Evolutionary conservation across 169 alveolate species (phyloP).

Genomic region (Eimeria necatrix): DNA sequence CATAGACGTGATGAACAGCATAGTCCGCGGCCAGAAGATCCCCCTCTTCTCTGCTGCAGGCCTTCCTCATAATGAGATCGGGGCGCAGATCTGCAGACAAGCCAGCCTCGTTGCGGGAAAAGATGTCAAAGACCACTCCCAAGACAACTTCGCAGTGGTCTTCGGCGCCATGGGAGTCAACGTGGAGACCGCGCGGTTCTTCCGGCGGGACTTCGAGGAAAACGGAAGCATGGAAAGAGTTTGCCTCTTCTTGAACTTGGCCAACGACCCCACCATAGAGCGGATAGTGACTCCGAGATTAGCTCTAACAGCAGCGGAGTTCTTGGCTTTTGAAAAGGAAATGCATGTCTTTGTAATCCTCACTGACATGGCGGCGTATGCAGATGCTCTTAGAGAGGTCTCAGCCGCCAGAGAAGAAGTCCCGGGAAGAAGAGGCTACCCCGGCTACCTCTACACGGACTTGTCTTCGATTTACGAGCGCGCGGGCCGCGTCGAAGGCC

Average conservation of each 20-base stretch:
- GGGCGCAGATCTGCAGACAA: constrained; percentile 99
- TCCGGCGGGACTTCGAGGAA: constrained; percentile 99
- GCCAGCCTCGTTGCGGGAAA: constrained; percentile 98
- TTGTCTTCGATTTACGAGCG: constrained; percentile 99
- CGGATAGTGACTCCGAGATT: constrained; percentile 98
- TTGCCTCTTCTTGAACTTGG: constrained; percentile 98
- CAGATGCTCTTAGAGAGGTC: constrained; percentile 99
- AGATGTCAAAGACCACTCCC: constrained; percentile 98
- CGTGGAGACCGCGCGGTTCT: constrained; percentile 99
- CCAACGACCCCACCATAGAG: constrained; percentile 99
- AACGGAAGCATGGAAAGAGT: constrained; percentile 99
- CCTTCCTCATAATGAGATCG: constrained; percentile 99
- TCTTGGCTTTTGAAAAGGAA: constrained; percentile 99
- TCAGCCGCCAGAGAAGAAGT: constrained; percentile 99
- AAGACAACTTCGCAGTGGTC: constrained; percentile 99
- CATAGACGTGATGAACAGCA: constrained; percentile 99
- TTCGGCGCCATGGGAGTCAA: constrained; percentile 99
- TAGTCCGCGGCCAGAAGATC: constrained; percentile 99
- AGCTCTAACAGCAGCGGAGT: constrained; percentile 99
- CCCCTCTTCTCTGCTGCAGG: constrained; percentile 99
- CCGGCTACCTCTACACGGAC: constrained; percentile 99
- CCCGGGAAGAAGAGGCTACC: constrained; percentile 99
- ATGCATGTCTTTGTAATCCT: constrained; percentile 98
- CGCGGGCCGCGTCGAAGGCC: constrained; percentile 99
- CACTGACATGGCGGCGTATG: constrained; percentile 99